A percentile compares a stretch with the other conserved stretches of the same genome.
phyloP scores from a whole-genome alignment of 495 filamentous ascomycete species.

The Hypoxylon fuscum region DNA sequence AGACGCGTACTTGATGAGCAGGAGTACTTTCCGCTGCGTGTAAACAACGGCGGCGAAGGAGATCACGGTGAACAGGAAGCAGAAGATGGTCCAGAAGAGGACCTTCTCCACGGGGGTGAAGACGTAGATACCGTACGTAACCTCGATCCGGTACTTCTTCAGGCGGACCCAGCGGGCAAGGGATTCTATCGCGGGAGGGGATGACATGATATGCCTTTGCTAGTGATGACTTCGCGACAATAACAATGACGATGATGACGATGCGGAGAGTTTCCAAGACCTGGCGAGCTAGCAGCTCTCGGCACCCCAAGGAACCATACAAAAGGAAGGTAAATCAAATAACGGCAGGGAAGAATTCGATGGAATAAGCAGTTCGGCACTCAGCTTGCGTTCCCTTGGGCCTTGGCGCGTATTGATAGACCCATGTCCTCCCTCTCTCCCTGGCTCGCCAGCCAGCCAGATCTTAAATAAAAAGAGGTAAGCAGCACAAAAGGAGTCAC shows the following conservation, averaged over 20 bases:
- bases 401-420: slow-evolving; percentile 28
- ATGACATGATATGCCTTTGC: slow-evolving; percentile 16
- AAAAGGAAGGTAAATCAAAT: slow-evolving; percentile 1
- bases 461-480: slow-evolving; percentile 10
- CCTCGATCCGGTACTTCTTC: slow-evolving; percentile 60
- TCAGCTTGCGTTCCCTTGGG: slow-evolving; percentile 16
- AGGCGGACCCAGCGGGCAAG: slow-evolving; percentile 50
- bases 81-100: slow-evolving; percentile 46
- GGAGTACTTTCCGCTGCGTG: slow-evolving; percentile 24
- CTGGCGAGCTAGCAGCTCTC: slow-evolving; percentile 14
- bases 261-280: slow-evolving; percentile 11
- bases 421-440: slow-evolving; percentile 1
- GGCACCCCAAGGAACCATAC: not conserved
- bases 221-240: slow-evolving; percentile 1
- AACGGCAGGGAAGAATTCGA: slow-evolving; percentile 4
- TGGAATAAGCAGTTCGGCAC: slow-evolving; percentile 2
- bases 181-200: slow-evolving; percentile 25
- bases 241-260: slow-evolving; percentile 7
- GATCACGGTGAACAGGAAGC: slow-evolving; percentile 34
- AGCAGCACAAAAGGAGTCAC: not conserved
- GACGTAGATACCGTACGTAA: slow-evolving; percentile 58
- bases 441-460: not conserved
- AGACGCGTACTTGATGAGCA: slow-evolving; percentile 21
- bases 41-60: slow-evolving; percentile 33
- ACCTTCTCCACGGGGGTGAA: slow-evolving; percentile 58